Conservation (phyloP, 140 eudicot species). For the Erigeron philadelphicus region DNA sequence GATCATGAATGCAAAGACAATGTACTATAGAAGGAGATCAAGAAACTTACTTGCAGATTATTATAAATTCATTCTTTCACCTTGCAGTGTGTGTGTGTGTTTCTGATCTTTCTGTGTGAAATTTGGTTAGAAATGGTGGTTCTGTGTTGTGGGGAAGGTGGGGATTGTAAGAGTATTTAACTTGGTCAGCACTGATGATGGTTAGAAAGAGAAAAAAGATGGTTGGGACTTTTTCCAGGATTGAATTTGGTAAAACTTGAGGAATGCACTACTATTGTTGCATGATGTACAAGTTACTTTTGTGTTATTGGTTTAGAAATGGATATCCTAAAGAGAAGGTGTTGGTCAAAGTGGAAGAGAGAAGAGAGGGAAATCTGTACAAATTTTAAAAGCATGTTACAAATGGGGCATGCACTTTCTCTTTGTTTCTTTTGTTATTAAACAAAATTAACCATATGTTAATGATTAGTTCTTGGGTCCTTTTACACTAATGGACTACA, state of each 20-base stretch:
- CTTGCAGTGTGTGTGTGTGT: slow-evolving; percentile 34
- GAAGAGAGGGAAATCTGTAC: slow-evolving; percentile 39
- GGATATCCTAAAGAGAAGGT: slow-evolving; percentile 11
- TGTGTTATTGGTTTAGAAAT: slow-evolving; percentile 1
- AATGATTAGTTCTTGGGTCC: slow-evolving; percentile 31
- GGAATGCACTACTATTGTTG: slow-evolving; percentile 19
- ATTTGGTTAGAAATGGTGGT: slow-evolving; percentile 24
- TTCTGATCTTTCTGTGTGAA: slow-evolving; percentile 23
- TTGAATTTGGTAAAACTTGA: slow-evolving; percentile 1
- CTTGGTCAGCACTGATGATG: slow-evolving; percentile 35
- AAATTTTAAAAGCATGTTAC: slow-evolving; percentile 32
- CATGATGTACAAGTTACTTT: slow-evolving; percentile 12
- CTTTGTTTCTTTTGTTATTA: neutral
- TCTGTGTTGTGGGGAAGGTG: slow-evolving; percentile 39
- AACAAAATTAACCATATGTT: neutral
- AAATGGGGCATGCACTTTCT: neutral
- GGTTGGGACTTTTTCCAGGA: slow-evolving; percentile 9
- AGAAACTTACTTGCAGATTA: slow-evolving; percentile 44
- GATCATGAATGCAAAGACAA: slow-evolving; percentile 14
- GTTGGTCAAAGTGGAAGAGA: slow-evolving; percentile 26
- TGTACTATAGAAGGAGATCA: slow-evolving; percentile 21
- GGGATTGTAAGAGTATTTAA: slow-evolving; percentile 26
- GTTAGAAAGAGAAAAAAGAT: neutral
- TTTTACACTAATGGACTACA: slow-evolving; percentile 12
- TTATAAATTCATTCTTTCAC: slow-evolving; percentile 16